Evolutionary conservation across 2,329 filamentous ascomycete species (phyloP), one percentile per base, ranked within the genome.

Genomic region (Botrytis deweyae): DNA sequence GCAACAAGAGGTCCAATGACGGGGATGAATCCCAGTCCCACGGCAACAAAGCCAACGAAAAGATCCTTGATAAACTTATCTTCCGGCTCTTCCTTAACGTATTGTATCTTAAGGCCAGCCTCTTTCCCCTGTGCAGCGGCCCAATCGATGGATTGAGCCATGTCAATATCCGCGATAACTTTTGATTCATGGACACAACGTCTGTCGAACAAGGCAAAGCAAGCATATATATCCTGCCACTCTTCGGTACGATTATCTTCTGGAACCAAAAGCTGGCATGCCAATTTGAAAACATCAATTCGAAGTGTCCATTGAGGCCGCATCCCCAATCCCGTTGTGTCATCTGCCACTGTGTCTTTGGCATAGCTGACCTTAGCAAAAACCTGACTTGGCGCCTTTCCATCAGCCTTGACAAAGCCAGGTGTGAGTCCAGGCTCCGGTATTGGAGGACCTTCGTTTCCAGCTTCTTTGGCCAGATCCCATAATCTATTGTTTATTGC

Each of bases 251-350:
- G 49, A 20, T 46, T 6, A 20, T 20, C 1, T 14, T 69, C 40
- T 42, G 66, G 66, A 58, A 69, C 40, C 49, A 58, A 42, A 18
- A 69, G 66, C 49, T 58, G 66, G 33, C 49, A 69, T 55, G 46
- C 49, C 16, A 66, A 66, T 14, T 9, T 46, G 22, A 66, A 66
- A 66, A 66, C 14, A 29, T 69, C 66, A 40, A 69, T 40, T 69
- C 49, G 33, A 69, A 69, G 22, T n/a, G 49, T 69, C 66, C 66
- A 69, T 16, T 69, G 66, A 69, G 46, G 36, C 14, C 46, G 66
- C 66, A 42, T 42, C 49, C 33, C 49, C 66, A 36, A 69, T 1
- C 49, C 66, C 0, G 20, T 40, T n/a, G 49, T 69, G 1, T 69
- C 66, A 58, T 69, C 66, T 58, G 7, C 66, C 12, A 7, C 33